A percentile compares a stretch with the other conserved stretches of the same genome.
Conservation (phyloP, 2,329 filamentous ascomycete species). For the Neurospora crassa region DNA sequence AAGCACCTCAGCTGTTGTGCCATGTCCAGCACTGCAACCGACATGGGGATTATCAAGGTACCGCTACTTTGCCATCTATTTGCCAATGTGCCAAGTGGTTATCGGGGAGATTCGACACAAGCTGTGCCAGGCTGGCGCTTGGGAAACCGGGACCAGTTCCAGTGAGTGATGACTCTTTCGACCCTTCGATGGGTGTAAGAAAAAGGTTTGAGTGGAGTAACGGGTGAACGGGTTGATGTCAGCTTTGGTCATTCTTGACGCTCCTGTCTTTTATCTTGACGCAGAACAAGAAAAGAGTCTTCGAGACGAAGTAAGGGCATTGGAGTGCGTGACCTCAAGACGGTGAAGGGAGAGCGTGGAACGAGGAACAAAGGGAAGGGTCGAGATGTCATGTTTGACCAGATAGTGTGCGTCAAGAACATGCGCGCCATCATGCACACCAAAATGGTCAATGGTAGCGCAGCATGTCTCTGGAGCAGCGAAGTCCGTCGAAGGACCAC, state of each 20-base stretch:
- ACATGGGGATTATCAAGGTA: neutral
- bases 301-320: neutral
- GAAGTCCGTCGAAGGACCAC: neutral
- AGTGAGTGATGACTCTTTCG: neutral
- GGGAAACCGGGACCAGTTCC: neutral
- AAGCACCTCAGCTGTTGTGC: neutral
- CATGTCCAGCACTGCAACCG: neutral
- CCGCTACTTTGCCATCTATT: neutral
- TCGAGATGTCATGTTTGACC: neutral
- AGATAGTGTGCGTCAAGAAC: neutral
- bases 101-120: neutral
- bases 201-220: neutral
- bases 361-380: neutral
- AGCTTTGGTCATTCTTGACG: neutral
- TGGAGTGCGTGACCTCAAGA: neutral
- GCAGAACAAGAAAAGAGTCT: neutral
- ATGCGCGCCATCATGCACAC: neutral
- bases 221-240: neutral
- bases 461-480: neutral
- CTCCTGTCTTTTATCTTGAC: neutral
- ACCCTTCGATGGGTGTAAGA: neutral
- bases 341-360: neutral
- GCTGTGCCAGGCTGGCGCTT: neutral
- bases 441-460: neutral
- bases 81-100: neutral